Percentiles rank a stretch among this genome's conserved stretches.
Evolutionary conservation across 441 rosid genomes (phyloP).

Genomic region (Breynia disticha): DNA sequence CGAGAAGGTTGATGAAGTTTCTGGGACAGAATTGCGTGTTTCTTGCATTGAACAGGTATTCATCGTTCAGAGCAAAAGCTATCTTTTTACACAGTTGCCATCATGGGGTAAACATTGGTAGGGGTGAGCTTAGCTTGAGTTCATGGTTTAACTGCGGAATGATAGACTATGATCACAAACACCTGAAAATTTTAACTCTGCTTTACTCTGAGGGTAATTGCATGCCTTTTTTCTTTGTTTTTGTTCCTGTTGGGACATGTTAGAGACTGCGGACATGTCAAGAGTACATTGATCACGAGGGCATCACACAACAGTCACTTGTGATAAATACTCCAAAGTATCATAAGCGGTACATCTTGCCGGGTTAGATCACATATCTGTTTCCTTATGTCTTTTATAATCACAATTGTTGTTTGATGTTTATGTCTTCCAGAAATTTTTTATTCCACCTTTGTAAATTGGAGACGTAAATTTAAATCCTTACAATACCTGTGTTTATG

Average conservation of each 20-base stretch:
- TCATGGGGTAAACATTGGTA: no score
- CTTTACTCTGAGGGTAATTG: background rate
- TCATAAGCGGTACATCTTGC: conserved; percentile 82
- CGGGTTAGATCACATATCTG: conserved; percentile 37
- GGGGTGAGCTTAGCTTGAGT: no score
- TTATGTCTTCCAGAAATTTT: no score
- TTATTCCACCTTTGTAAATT: no score
- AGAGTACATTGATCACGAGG: conserved; percentile 78
- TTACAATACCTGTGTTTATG: conserved; percentile 5
- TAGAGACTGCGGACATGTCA: conserved; percentile 86
- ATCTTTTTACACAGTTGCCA: background rate
- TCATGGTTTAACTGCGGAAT: background rate
- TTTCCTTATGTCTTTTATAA: background rate
- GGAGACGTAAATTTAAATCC: background rate
- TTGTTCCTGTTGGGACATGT: conserved; percentile 13
- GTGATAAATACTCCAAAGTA: conserved; percentile 76
- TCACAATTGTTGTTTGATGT: background rate
- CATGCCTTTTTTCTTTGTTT: background rate
- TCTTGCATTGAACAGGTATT: conserved; percentile 84
- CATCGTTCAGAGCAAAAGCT: background rate
- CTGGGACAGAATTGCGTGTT: conserved; percentile 61
- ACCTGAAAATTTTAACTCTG: background rate
- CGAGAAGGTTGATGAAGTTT: conserved; percentile 77
- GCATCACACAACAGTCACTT: conserved; percentile 69
- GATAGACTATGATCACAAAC: background rate